Percentiles rank a stretch among this genome's conserved stretches.
phyloP scores from a whole-genome alignment of 2,329 filamentous ascomycete species.

The Sarocladiaceae sp. region DNA sequence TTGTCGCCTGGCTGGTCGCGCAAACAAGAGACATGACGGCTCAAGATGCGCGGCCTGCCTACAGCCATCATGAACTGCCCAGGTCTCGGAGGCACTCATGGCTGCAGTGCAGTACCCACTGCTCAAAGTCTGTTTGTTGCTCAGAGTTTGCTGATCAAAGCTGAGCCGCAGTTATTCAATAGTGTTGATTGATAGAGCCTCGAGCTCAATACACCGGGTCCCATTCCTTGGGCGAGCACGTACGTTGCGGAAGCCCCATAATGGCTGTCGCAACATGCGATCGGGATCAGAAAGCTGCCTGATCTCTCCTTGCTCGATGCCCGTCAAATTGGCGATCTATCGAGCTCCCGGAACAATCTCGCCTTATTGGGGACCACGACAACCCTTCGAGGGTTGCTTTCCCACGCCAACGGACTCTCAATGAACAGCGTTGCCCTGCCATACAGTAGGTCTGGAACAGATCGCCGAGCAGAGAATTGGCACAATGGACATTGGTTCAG shows the following conservation, averaged over 20 bases:
- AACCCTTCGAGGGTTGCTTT: neutral
- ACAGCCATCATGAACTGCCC: neutral
- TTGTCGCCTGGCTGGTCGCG: neutral
- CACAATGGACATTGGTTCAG: neutral
- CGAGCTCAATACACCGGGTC: constrained; percentile 6
- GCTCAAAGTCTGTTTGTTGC: neutral
- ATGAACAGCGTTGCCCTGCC: constrained; percentile 5
- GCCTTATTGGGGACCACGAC: no score
- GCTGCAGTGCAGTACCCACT: neutral
- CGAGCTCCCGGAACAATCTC: no score
- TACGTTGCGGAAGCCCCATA: no score
- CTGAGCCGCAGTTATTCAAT: neutral
- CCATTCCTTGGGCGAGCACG: no score
- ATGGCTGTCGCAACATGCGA: no score
- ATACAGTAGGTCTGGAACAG: neutral
- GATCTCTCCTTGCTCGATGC: no score
- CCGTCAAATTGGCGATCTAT: constrained; percentile 1
- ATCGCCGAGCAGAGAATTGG: neutral
- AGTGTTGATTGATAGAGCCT: neutral
- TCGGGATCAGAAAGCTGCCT: no score
- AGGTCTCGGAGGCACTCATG: neutral
- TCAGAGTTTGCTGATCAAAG: no score
- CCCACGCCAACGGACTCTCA: neutral
- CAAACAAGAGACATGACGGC: constrained; percentile 4
- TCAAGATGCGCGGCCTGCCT: constrained; percentile 2